Conservation (phyloP, 2,329 filamentous ascomycete genomes). For the Dothidotthia symphoricarpi region DNA sequence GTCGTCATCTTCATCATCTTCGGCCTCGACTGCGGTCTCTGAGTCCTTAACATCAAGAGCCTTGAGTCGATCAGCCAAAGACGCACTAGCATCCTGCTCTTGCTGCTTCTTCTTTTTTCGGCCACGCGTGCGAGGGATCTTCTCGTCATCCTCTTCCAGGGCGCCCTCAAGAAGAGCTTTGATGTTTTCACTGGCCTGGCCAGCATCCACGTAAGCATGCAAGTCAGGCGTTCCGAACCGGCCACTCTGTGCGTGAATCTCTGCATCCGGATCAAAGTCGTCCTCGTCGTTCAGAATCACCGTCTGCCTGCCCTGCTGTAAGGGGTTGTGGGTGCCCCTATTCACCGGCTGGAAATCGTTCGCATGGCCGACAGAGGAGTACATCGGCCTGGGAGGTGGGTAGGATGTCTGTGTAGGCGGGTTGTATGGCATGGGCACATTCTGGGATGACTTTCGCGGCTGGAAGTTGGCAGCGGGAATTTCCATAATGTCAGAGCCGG, state of each 20-base stretch:
- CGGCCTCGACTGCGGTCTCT: constrained; percentile 49
- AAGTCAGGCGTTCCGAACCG: constrained; percentile 56
- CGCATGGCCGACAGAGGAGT: constrained; percentile 51
- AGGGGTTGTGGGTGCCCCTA: constrained; percentile 25
- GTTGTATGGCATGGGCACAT: constrained; percentile 51
- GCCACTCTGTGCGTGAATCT: constrained; percentile 46
- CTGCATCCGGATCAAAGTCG: constrained; percentile 50
- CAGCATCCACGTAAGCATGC: constrained; percentile 65
- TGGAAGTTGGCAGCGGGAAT: constrained; percentile 38
- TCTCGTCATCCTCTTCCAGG: constrained; percentile 70
- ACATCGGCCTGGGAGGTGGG: constrained; percentile 54
- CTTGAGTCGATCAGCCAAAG: constrained; percentile 47
- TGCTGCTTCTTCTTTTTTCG: constrained; percentile 46
- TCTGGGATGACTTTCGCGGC: constrained; percentile 25
- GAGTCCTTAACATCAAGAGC: constrained; percentile 48
- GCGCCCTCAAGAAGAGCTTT: constrained; percentile 81
- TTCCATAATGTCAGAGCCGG: constrained; percentile 35
- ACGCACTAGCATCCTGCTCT: constrained; percentile 37
- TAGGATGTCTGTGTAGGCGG: constrained; percentile 44
- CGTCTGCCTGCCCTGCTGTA: constrained; percentile 40
- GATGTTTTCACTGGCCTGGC: constrained; percentile 71
- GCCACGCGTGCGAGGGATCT: constrained; percentile 46
- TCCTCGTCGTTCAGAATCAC: constrained; percentile 45
- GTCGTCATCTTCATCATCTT: constrained; percentile 45
- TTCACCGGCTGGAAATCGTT: constrained; percentile 44